Evolutionary conservation across 2,329 filamentous ascomycete species (phyloP), one percentile per base, ranked within the genome.

Genomic region (Zalaria sp.): DNA sequence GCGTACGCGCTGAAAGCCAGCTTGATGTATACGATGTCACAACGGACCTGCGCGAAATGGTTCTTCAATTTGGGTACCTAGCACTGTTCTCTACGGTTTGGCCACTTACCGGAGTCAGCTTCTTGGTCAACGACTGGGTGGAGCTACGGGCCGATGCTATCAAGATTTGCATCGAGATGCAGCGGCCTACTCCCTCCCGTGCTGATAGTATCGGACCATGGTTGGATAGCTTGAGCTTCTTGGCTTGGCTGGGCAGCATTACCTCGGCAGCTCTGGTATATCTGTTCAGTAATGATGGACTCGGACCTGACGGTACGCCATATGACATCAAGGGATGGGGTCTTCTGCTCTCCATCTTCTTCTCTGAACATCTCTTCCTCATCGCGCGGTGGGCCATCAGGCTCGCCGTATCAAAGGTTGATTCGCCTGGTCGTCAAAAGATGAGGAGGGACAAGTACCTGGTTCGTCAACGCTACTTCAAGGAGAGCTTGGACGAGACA

Each of bases 151-250:
- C 85, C 1, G 91, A 98, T 57, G 88, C 89, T 2, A 74, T 94
- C 65, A 98, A 98, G 61, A 93, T 96, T 53, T 87, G 87, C 43
- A 72, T 86, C 38, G 82, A 88, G 59, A 88, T 85, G 69, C 82
- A 89, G 54, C 79, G 91, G 3, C 91, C 91, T 0, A 85, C 84
- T 32, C 91, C 91, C 1, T 86, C 83, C 74, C 78, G 91, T 41
- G 79, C 86, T 1, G 91, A 96, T 63, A 91, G 84, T 1, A 96
- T 98, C 51, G 91, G 91, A 0, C 88, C 91, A 1, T 96, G 87
- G 82, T 68, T 96, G 8, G 76, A 87, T 49, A 80, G 83, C 1
- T 69, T 98, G 2, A 81, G 80, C 10, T 93, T 96, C 58, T 68
- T 96, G n/a, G 82, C 86, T 3, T 96, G 91, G 91, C 68, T 95